Evolutionary conservation across 1,284 basidiomycete genomes (phyloP).

Genomic region (Schizophyllum amplum): DNA sequence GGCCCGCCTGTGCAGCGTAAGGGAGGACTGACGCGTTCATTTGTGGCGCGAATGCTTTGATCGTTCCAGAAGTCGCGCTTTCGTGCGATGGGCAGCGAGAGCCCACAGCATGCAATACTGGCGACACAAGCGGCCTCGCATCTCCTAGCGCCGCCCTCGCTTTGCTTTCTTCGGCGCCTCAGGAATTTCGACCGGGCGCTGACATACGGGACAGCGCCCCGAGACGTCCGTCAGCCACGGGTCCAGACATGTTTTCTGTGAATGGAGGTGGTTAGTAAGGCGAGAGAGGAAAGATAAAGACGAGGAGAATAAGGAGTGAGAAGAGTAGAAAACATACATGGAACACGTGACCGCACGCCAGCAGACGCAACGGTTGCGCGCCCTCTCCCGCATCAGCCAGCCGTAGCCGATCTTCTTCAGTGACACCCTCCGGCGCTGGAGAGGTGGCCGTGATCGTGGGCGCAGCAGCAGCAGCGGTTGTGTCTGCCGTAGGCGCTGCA

Average conservation of each 20-base stretch:
- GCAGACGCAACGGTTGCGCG: slow-evolving; percentile 61
- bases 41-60: no score
- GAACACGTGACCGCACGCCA: slow-evolving; percentile 74
- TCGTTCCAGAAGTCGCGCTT: no score
- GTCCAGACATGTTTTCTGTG: slow-evolving; percentile 70
- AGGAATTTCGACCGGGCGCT: slow-evolving; percentile 45
- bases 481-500: slow-evolving; percentile 14
- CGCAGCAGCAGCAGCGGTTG: slow-evolving; percentile 6
- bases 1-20: no score
- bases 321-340: slow-evolving; percentile 47
- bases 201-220: slow-evolving; percentile 73
- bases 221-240: slow-evolving; percentile 73
- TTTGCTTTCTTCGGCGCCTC: slow-evolving; percentile 24
- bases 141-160: slow-evolving; percentile 2
- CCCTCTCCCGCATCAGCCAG: slow-evolving; percentile 66
- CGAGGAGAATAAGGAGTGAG: no score
- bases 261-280: no score
- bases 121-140: no score
- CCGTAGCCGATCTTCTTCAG: slow-evolving; percentile 23
- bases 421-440: slow-evolving; percentile 8
- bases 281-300: slow-evolving; percentile 1
- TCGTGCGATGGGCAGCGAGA: no score
- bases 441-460: slow-evolving; percentile 5
- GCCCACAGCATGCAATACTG: no score
- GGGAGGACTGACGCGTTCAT: no score